Percentiles rank a stretch among this genome's conserved stretches.
These are phyloP conservation scores for Aspergillus bridgeri DNA, from an alignment of 495 filamentous ascomycete species.

Conservation along the genomic window DNA sequence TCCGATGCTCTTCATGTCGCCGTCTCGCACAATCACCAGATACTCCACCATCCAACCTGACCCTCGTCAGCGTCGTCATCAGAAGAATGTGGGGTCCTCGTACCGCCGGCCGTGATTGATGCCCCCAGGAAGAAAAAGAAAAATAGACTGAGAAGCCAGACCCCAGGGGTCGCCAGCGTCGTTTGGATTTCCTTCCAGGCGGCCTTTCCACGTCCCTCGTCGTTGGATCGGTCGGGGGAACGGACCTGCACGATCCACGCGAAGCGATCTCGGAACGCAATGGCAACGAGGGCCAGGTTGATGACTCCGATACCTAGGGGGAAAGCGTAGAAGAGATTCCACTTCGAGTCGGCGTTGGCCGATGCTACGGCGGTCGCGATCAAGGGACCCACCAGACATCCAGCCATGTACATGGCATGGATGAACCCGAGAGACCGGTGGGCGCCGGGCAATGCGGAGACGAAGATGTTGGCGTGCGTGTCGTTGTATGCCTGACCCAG, in stretches of 20 bases:
- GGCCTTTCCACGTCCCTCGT: neutral
- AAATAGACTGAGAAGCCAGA: conserved; percentile 31
- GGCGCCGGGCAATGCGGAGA: conserved; percentile 22
- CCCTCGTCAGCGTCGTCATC: neutral
- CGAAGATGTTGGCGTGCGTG: conserved; percentile 34
- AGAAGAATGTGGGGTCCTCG: neutral
- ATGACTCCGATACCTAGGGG: conserved; percentile 25
- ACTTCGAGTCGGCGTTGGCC: conserved; percentile 18
- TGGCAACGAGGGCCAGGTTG: conserved; percentile 20
- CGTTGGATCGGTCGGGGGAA: neutral
- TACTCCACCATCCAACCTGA: conserved; percentile 34
- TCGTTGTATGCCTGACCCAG: conserved; percentile 35
- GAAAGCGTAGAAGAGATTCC: conserved; percentile 27
- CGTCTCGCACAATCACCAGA: conserved; percentile 28
- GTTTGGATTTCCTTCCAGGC: conserved; percentile 19
- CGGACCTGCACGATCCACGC: neutral
- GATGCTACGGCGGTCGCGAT: conserved; percentile 29
- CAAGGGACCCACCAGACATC: conserved; percentile 30
- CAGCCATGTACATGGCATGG: conserved; percentile 37
- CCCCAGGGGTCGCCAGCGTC: conserved; percentile 21
- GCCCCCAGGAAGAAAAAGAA: conserved; percentile 36
- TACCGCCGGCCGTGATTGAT: conserved; percentile 27
- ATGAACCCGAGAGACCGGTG: conserved; percentile 35
- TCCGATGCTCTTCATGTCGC: conserved; percentile 29
- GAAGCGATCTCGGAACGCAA: conserved; percentile 25